phyloP scores from a whole-genome alignment of 139 green algal species.

The Chlorella sorokiniana region DNA sequence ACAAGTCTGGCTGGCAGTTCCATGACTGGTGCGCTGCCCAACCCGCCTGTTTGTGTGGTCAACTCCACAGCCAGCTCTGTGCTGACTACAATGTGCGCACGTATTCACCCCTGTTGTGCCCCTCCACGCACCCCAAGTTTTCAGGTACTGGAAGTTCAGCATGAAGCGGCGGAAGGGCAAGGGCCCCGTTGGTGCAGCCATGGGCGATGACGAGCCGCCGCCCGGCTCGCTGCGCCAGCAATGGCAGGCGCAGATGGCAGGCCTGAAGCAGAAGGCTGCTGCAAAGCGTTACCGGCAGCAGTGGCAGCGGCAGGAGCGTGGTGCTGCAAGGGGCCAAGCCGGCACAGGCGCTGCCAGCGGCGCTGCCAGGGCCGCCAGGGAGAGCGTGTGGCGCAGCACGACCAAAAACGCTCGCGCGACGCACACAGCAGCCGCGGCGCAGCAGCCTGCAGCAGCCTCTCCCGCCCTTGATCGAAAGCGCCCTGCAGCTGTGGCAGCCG shows the following conservation, averaged over 20 bases:
- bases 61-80: background rate
- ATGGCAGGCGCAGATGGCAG: slow-evolving; percentile 35
- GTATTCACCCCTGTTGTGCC: background rate
- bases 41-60: background rate
- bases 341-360: background rate
- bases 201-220: background rate
- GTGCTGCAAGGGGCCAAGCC: background rate
- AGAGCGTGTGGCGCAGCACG: slow-evolving; percentile 23
- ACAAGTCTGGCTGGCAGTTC: slow-evolving; percentile 36
- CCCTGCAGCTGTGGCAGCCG: background rate
- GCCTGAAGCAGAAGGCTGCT: slow-evolving; percentile 39
- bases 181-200: background rate
- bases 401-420: slow-evolving; percentile 15
- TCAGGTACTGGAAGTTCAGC: slow-evolving; percentile 45
- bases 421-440: slow-evolving; percentile 8
- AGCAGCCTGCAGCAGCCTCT: background rate
- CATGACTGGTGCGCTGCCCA: slow-evolving; percentile 34
- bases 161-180: slow-evolving; percentile 24
- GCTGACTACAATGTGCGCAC: background rate
- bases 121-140: background rate
- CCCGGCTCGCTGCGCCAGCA: background rate
- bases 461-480: background rate
- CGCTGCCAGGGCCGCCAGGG: background rate
- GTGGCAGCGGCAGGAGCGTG: background rate
- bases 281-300: slow-evolving; percentile 8